phyloP scores from a whole-genome alignment of 202 grass and related monocot species.

The Brachypodium distachyon region DNA sequence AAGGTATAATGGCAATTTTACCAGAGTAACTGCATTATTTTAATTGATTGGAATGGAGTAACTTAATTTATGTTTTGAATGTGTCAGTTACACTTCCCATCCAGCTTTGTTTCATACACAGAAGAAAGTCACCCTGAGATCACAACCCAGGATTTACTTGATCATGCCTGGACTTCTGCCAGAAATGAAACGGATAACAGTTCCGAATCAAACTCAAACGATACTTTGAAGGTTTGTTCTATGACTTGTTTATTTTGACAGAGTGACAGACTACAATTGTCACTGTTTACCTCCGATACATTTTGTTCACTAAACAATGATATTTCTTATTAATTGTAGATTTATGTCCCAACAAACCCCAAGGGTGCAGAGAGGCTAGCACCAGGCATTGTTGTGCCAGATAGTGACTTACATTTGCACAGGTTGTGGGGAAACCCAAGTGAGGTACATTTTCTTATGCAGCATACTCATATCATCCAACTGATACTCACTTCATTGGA shows the following conservation, averaged over 20 bases:
- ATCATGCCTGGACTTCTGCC: conserved; percentile 68
- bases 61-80: conserved; percentile 23
- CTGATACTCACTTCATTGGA: not conserved
- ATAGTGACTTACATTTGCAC: conserved; percentile 63
- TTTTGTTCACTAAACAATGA: not conserved
- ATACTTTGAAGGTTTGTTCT: conserved; percentile 44
- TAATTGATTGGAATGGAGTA: not conserved
- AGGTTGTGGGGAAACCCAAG: conserved; percentile 67
- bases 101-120: conserved; percentile 53
- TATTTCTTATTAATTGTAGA: conserved; percentile 18
- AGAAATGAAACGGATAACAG: conserved; percentile 47
- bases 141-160: conserved; percentile 57
- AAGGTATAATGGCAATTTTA: conserved; percentile 34
- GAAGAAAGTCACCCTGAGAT: conserved; percentile 70
- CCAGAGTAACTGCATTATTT: not conserved
- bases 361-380: conserved; percentile 68
- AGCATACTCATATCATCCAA: not conserved
- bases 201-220: conserved; percentile 40
- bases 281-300: not conserved
- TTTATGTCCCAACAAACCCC: conserved; percentile 67
- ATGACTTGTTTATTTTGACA: not conserved
- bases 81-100: conserved; percentile 75
- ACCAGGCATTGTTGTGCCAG: conserved; percentile 53
- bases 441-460: conserved; percentile 42
- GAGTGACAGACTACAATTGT: not conserved